Conservation (phyloP, 805 yeast genomes). For the Candida morakotiae region DNA sequence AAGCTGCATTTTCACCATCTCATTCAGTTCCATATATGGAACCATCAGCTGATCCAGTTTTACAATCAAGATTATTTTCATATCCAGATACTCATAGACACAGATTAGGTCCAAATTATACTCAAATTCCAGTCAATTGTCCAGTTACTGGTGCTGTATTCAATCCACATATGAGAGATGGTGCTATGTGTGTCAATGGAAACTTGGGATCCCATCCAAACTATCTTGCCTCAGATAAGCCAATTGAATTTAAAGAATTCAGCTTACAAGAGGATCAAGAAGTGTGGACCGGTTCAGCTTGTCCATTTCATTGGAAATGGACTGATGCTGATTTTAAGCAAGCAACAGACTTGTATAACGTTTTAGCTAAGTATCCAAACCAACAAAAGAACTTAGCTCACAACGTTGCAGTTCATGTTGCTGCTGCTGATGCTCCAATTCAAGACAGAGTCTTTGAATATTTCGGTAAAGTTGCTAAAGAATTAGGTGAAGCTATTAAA, state of each 20-base stretch:
- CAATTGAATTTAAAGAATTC: conserved; percentile 42
- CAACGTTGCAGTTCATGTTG: conserved; percentile 74
- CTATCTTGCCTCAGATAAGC: conserved; percentile 58
- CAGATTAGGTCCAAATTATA: conserved; percentile 71
- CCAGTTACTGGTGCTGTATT: conserved; percentile 49
- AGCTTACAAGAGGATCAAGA: conserved; percentile 66
- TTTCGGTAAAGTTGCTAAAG: conserved; percentile 69
- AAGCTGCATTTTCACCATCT: conserved; percentile 66
- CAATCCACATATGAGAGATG: conserved; percentile 78
- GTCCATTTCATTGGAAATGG: conserved; percentile 83
- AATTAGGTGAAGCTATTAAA: conserved; percentile 64
- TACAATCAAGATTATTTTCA: conserved; percentile 72
- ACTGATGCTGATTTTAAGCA: conserved; percentile 74
- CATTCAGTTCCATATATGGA: conserved; percentile 74
- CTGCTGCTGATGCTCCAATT: conserved; percentile 65
- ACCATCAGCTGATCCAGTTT: conserved; percentile 73
- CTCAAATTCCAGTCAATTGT: conserved; percentile 86
- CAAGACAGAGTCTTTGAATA: conserved; percentile 76
- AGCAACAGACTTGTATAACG: conserved; percentile 74
- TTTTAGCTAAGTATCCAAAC: conserved; percentile 70
- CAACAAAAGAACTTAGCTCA: conserved; percentile 82
- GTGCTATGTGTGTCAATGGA: conserved; percentile 57
- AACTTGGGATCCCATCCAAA: conserved; percentile 78
- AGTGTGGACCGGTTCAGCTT: conserved; percentile 77
- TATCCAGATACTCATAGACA: conserved; percentile 76